A percentile compares a stretch with the other conserved stretches of the same genome.
Evolutionary conservation across 495 filamentous ascomycete genomes (phyloP).

Genomic region (Apodospora peruviana): DNA sequence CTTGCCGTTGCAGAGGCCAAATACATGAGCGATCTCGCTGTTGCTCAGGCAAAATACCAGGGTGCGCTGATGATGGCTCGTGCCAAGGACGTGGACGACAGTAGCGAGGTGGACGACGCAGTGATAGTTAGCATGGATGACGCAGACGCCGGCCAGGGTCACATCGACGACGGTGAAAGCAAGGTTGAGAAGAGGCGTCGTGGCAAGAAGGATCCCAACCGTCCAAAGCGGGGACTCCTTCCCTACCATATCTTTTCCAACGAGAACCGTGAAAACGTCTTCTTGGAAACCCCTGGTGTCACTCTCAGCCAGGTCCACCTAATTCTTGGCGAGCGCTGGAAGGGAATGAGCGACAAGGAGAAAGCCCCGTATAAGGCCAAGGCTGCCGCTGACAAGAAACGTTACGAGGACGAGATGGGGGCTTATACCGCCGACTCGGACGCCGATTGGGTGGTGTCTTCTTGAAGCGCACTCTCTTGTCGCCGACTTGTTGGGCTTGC

Average conservation of each 20-base stretch:
- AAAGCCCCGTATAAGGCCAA: conserved; percentile 91
- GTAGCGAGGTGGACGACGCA: too few relatives aligned
- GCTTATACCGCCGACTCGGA: conserved; percentile 64
- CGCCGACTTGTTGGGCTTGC: conserved; percentile 25
- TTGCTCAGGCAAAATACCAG: too few relatives aligned
- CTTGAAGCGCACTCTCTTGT: conserved; percentile 23
- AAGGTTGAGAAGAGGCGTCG: conserved; percentile 41
- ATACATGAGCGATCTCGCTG: too few relatives aligned
- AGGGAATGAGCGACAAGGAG: conserved; percentile 83
- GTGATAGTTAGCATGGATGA: too few relatives aligned
- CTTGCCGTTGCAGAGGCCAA: too few relatives aligned
- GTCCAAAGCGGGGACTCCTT: conserved; percentile 96
- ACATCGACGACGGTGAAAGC: too few relatives aligned
- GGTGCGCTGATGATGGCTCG: too few relatives aligned
- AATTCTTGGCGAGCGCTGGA: conserved; percentile 95
- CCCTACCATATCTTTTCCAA: conserved; percentile 99
- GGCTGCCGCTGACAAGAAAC: conserved; percentile 94
- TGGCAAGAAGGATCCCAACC: conserved; percentile 73
- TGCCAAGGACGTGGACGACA: too few relatives aligned
- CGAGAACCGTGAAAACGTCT: conserved; percentile 95
- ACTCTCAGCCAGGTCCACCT: conserved; percentile 97
- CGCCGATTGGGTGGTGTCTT: conserved; percentile 38
- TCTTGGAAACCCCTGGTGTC: conserved; percentile 96
- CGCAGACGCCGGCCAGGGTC: too few relatives aligned
- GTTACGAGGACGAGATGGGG: conserved; percentile 95